Percentiles rank a stretch among this genome's conserved stretches.
phyloP scores from a whole-genome alignment of 179 eudicot genomes.

The Silene coronaria region DNA sequence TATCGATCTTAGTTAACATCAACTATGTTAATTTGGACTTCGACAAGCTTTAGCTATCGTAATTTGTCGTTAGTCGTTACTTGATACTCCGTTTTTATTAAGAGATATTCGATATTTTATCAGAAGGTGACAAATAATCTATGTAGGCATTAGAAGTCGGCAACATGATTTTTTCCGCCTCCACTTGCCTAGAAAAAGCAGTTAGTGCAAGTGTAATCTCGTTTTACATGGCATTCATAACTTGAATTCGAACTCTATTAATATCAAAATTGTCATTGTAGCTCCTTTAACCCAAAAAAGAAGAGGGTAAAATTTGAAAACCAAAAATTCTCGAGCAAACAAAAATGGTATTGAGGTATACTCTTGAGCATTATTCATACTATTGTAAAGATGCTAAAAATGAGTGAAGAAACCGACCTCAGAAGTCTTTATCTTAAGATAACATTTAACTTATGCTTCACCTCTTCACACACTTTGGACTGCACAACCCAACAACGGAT shows the following conservation, averaged over 20 bases:
- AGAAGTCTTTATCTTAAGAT: constrained; percentile 49
- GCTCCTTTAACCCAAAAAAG: not conserved
- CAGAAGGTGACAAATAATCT: not conserved
- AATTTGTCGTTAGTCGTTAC: too few species aligned
- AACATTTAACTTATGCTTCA: constrained; percentile 60
- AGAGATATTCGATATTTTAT: not conserved
- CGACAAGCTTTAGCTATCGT: not conserved
- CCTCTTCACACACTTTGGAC: constrained; percentile 78
- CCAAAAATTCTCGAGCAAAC: not conserved
- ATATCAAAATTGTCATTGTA: not conserved
- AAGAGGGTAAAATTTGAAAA: not conserved
- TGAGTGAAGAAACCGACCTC: constrained; percentile 18
- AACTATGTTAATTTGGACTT: not conserved
- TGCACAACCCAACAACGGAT: constrained; percentile 33
- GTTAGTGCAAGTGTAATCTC: not conserved
- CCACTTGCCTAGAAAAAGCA: not conserved
- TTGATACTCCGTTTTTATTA: too few species aligned
- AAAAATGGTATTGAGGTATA: not conserved
- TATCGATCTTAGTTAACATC: not conserved
- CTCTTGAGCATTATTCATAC: constrained; percentile 8
- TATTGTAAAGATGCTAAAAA: not conserved
- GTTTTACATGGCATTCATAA: not conserved
- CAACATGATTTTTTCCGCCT: not conserved
- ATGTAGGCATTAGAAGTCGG: not conserved
- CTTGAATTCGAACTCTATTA: not conserved